Base-by-base conservation (phyloP, 352 stramenopile genomes). In the Pythium biforme region DNA sequence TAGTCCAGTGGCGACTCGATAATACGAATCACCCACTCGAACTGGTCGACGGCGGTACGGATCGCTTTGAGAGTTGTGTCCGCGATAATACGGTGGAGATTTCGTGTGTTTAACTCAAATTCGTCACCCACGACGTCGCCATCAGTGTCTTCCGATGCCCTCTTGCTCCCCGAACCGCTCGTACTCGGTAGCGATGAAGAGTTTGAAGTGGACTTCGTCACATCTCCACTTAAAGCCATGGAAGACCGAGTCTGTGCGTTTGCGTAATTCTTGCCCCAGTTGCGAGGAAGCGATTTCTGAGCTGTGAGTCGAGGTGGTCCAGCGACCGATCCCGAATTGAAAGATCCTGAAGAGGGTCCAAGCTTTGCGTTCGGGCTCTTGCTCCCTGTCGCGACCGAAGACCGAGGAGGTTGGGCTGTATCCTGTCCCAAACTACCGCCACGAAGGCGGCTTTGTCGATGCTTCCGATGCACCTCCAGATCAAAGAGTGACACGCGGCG, bases 231-330 rank as follows among this genome's bases (percentile, higher is more conserved):
- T 23, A 47, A 19, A 33, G 40, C 76, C 5, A 69, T 31, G 9
- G 64, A 76, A 19, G 60, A 31, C 3, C 55, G 48, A n/a, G 48
- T 49, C 34, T 64, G 62, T 7, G 71, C 61, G 3, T 62, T 67
- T 3, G 63, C 49, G 43, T 86, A 76, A 23, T 78, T 76, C 46
- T 92, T 92, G 11, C 72, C 81, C 83, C 83, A 90, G 33, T 81
- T 88, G 4, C 81, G 77, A 12, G 83, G 83, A 29, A 90, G 65
- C 3, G 83, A 83, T 22, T 75, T 75, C 19, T 77, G 73, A 3
- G 50, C 58, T 11, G 66, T 55, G 0, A 57, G 49, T 12, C 73
- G 59, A 33, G 64, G 51, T 4, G 48, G 27, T 23, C 46, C 47
- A 14, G 25, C 2, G 15, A 23, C 25, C 3, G 51, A n/a, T 11